Evolutionary conservation across 2,329 filamentous ascomycete genomes (phyloP).

Genomic region (Metarhizium rileyi): DNA sequence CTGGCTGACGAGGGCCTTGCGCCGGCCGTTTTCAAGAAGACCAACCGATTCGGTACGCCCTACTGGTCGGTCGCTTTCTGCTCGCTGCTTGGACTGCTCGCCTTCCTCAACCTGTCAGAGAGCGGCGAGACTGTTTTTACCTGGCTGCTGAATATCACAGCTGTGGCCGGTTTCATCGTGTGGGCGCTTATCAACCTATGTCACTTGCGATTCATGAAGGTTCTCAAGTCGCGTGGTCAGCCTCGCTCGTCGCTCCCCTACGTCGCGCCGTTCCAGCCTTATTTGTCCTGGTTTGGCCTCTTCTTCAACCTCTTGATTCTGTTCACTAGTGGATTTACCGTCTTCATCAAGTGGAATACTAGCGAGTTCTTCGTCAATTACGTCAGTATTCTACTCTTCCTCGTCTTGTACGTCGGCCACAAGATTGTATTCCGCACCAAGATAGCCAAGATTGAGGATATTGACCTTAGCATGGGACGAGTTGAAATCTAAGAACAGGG

Average conservation of each 20-base stretch:
- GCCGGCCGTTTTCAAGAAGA: conserved; percentile 47
- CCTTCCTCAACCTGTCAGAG: conserved; percentile 56
- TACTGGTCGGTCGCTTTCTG: conserved; percentile 46
- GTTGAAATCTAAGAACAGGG: neutral
- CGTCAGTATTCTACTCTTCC: conserved; percentile 54
- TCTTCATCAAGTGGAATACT: conserved; percentile 54
- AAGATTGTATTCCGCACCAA: conserved; percentile 39
- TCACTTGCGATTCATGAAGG: conserved; percentile 57
- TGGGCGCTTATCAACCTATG: conserved; percentile 59
- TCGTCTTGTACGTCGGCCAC: conserved; percentile 49
- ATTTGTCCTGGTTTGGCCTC: conserved; percentile 54
- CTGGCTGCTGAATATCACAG: conserved; percentile 64
- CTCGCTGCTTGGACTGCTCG: conserved; percentile 51
- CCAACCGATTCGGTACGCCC: conserved; percentile 53
- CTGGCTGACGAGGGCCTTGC: conserved; percentile 56
- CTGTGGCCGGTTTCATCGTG: conserved; percentile 59
- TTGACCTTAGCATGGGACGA: conserved; percentile 20
- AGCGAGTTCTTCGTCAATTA: conserved; percentile 55
- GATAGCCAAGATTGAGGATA: conserved; percentile 25
- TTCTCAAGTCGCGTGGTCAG: conserved; percentile 45
- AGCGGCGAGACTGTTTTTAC: conserved; percentile 53
- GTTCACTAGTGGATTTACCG: conserved; percentile 59
- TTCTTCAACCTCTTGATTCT: conserved; percentile 56
- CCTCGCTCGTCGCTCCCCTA: conserved; percentile 50
- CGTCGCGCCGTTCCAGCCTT: conserved; percentile 52